A percentile compares a stretch with the other conserved stretches of the same genome.
Conservation (phyloP, 805 yeast genomes). For the Yarrowia deformans region DNA sequence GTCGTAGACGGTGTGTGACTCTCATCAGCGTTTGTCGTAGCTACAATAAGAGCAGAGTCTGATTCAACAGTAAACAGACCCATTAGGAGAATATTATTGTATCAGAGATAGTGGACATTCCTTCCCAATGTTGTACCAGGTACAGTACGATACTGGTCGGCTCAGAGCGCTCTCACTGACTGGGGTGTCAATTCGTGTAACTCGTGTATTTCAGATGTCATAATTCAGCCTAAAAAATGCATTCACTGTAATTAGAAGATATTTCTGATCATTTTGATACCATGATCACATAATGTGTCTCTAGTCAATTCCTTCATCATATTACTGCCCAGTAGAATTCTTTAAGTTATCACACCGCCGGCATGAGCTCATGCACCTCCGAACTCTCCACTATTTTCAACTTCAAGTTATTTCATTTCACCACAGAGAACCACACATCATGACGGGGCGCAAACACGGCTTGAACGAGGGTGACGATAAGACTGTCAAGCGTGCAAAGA, state of each 20-base stretch:
- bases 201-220: neutral
- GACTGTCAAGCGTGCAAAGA: slow-evolving; percentile 18
- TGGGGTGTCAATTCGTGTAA: too few species aligned
- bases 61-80: too few species aligned
- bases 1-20: too few species aligned
- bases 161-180: too few species aligned
- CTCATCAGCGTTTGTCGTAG: too few species aligned
- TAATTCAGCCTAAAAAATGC: neutral
- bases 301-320: too few species aligned
- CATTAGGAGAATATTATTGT: too few species aligned
- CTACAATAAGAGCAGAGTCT: too few species aligned
- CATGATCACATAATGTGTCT: neutral
- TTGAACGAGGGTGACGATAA: slow-evolving; percentile 14
- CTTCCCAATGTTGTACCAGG: too few species aligned
- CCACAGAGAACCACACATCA: neutral
- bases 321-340: too few species aligned
- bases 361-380: slow-evolving; percentile 6
- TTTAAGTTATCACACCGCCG: neutral
- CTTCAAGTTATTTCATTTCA: neutral
- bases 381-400: slow-evolving; percentile 31
- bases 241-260: neutral
- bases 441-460: slow-evolving; percentile 38
- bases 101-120: too few species aligned
- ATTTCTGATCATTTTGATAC: neutral
- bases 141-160: too few species aligned